Percentiles rank a stretch among this genome's conserved stretches.
Evolutionary conservation across 208 protist species (phyloP).

Genomic region (Leishmania martiniquensis): DNA sequence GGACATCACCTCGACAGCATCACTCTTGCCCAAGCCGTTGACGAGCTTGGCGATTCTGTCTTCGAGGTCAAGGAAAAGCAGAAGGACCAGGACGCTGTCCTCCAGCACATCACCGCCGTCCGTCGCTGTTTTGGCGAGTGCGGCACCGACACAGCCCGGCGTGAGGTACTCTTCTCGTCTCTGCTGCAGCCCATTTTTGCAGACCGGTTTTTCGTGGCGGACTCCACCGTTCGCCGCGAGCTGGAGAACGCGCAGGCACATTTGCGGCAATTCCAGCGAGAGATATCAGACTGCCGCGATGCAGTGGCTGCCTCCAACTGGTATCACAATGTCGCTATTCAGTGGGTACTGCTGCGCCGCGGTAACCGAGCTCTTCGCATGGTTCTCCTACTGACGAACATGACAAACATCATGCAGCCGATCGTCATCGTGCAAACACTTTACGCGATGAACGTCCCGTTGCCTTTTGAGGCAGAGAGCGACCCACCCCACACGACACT

Average conservation of each 20-base stretch:
- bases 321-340: slow-evolving; percentile 85
- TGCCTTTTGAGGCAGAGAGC: slow-evolving; percentile 63
- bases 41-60: slow-evolving; percentile 71
- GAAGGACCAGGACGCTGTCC: slow-evolving; percentile 64
- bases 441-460: slow-evolving; percentile 82
- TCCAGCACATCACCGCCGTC: slow-evolving; percentile 73
- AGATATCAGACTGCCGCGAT: slow-evolving; percentile 83
- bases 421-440: slow-evolving; percentile 78
- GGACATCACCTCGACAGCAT: slow-evolving; percentile 84
- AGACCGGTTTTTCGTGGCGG: slow-evolving; percentile 61
- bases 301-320: slow-evolving; percentile 83
- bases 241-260: slow-evolving; percentile 67
- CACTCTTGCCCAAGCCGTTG: slow-evolving; percentile 61
- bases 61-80: slow-evolving; percentile 57
- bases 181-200: slow-evolving; percentile 68
- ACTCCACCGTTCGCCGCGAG: slow-evolving; percentile 51
- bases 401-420: slow-evolving; percentile 86
- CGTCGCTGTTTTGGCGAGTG: slow-evolving; percentile 88
- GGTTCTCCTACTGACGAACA: slow-evolving; percentile 69
- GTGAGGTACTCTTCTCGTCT: slow-evolving; percentile 65
- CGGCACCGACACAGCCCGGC: slow-evolving; percentile 69
- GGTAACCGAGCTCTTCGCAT: slow-evolving; percentile 81
- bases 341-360: slow-evolving; percentile 63
- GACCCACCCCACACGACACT: slow-evolving; percentile 50
- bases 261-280: slow-evolving; percentile 68